These are phyloP conservation scores for Teratosphaeriaceae sp. DNA, from an alignment of 2,329 filamentous ascomycete genomes.

Conservation along the genomic window DNA sequence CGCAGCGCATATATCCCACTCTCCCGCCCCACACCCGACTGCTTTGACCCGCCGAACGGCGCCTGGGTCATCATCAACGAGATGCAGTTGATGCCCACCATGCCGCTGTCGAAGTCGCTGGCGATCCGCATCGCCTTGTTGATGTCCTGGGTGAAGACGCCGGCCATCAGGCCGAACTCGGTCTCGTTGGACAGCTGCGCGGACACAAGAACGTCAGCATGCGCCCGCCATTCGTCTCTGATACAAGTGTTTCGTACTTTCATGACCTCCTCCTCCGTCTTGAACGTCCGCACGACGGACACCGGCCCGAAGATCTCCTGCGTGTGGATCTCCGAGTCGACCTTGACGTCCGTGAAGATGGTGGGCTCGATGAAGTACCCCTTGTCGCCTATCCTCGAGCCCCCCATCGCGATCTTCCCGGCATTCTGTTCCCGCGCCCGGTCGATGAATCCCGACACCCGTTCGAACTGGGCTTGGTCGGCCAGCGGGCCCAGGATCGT, in stretches of 20 bases:
- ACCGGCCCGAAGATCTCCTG: slow-evolving; percentile 35
- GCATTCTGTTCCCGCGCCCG: slow-evolving; percentile 17
- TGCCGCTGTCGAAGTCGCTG: slow-evolving; percentile 3
- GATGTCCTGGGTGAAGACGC: slow-evolving; percentile 7
- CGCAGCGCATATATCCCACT: slow-evolving; percentile 35
- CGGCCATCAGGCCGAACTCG: slow-evolving; percentile 6
- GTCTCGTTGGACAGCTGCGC: slow-evolving; percentile 2
- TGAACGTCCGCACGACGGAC: slow-evolving; percentile 31
- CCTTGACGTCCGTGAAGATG: slow-evolving; percentile 39
- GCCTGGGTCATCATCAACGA: slow-evolving; percentile 25
- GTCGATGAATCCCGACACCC: slow-evolving; percentile 21
- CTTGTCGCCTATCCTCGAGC: slow-evolving; percentile 21
- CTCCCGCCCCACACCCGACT: slow-evolving; percentile 42
- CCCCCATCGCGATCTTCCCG: slow-evolving; percentile 13
- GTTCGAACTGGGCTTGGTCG: slow-evolving; percentile 45
- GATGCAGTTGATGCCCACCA: slow-evolving; percentile 33
- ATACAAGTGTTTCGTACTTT: too few relatives aligned
- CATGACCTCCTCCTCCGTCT: slow-evolving; percentile 28
- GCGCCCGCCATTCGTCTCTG: too few relatives aligned
- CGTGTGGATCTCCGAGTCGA: slow-evolving; percentile 23
- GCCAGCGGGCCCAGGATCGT: slow-evolving; percentile 52
- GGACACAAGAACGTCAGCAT: too few relatives aligned
- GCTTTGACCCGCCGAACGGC: slow-evolving; percentile 41
- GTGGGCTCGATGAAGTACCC: slow-evolving; percentile 43
- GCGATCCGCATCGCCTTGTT: slow-evolving; percentile 7